Percentiles rank a stretch among this genome's conserved stretches.
These are phyloP conservation scores for Trichoderma asperelloides DNA, from an alignment of 495 filamentous ascomycete genomes.

Conservation along the genomic window DNA sequence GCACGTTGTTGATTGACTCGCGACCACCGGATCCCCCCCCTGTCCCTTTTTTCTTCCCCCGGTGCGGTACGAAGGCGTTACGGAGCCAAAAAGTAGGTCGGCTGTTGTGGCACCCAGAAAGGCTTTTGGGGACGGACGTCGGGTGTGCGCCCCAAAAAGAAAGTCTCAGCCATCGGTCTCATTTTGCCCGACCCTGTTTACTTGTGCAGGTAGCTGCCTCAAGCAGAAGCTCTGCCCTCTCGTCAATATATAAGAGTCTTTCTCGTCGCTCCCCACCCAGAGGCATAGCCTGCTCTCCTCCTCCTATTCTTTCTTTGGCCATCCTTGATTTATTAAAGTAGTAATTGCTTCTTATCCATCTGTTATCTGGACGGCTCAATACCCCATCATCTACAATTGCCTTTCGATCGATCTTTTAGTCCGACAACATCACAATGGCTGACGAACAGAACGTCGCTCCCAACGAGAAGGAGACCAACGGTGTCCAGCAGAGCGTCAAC, in stretches of 20 bases:
- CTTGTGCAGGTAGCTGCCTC: neutral
- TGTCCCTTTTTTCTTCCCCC: neutral
- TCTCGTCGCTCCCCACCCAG: neutral
- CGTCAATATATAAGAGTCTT: neutral
- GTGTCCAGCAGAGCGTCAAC: neutral
- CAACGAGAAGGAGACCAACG: slow-evolving; percentile 4
- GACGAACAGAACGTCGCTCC: slow-evolving; percentile 1
- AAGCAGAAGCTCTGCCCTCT: neutral
- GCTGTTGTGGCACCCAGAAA: neutral
- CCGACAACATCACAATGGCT: slow-evolving; percentile 1
- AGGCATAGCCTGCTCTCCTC: neutral
- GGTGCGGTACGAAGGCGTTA: neutral
- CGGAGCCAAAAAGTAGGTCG: neutral
- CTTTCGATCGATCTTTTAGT: neutral
- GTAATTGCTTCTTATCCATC: neutral
- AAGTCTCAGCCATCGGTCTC: slow-evolving; percentile 6
- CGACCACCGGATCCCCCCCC: neutral
- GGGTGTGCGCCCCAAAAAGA: neutral
- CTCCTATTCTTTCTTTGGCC: neutral
- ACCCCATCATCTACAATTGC: neutral
- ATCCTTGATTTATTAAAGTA: neutral
- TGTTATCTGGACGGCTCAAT: neutral
- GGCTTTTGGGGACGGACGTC: neutral
- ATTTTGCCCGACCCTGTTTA: neutral
- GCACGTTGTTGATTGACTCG: slow-evolving; percentile 8